phyloP scores from a whole-genome alignment of 805 yeast species.

The Lachancea dasiensis region DNA sequence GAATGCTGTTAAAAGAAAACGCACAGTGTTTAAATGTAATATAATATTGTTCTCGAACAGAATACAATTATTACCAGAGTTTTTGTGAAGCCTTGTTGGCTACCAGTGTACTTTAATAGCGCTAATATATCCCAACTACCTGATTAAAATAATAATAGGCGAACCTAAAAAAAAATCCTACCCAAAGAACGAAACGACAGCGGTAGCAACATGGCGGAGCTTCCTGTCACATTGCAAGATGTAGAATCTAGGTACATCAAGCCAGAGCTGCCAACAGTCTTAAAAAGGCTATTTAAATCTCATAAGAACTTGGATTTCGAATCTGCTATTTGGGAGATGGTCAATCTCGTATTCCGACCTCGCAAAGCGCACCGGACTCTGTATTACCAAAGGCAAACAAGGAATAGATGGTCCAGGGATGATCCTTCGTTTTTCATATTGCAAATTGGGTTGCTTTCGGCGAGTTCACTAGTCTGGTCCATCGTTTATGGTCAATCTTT shows the following conservation, averaged over 20 bases:
- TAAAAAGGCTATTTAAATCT: constrained; percentile 54
- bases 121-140: no score
- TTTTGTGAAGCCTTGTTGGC: no score
- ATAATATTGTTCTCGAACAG: no score
- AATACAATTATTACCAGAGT: no score
- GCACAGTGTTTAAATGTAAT: no score
- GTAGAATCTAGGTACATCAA: constrained; percentile 1
- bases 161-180: not conserved
- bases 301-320: constrained; percentile 78
- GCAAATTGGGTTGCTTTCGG: constrained; percentile 54
- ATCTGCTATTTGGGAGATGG: constrained; percentile 88
- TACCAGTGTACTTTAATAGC: no score
- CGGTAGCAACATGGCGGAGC: constrained; percentile 6
- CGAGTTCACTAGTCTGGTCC: constrained; percentile 90
- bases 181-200: not conserved
- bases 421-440: constrained; percentile 85
- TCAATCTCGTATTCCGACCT: constrained; percentile 67
- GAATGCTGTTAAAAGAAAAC: not conserved
- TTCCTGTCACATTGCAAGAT: constrained; percentile 11
- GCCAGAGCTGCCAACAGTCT: constrained; percentile 29
- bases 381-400: constrained; percentile 76
- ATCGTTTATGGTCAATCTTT: constrained; percentile 65
- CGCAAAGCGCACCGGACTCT: constrained; percentile 75
- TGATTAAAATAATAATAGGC: no score
- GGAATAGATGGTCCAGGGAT: constrained; percentile 79